Conservation (phyloP, 1,139 yeast species). For the Debaryomycetaceae sp. region DNA sequence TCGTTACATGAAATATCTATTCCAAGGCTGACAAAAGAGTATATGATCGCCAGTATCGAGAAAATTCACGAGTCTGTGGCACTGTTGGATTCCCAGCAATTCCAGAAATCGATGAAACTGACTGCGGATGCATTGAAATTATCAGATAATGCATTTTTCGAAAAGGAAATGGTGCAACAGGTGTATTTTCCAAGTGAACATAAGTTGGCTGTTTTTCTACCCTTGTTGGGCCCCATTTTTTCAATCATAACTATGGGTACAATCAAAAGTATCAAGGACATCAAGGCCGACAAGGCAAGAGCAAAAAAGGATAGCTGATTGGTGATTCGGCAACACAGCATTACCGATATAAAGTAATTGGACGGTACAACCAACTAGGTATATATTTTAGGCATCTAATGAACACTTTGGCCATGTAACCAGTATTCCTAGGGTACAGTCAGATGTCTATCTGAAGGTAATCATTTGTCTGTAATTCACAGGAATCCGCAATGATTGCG, state of each 20-base stretch:
- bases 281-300: constrained; percentile 14
- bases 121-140: constrained; percentile 55
- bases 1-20: constrained; percentile 77
- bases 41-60: constrained; percentile 41
- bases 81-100: constrained; percentile 22
- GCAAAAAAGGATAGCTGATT: constrained; percentile 4
- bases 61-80: constrained; percentile 32
- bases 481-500: too few relatives aligned
- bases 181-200: constrained; percentile 94
- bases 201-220: constrained; percentile 87
- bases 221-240: constrained; percentile 78
- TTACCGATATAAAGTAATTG: too few relatives aligned
- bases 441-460: too few relatives aligned
- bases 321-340: too few relatives aligned
- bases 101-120: constrained; percentile 44
- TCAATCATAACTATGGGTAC: constrained; percentile 66
- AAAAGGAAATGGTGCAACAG: constrained; percentile 92
- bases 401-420: too few relatives aligned
- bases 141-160: constrained; percentile 82
- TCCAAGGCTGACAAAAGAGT: constrained; percentile 58
- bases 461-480: too few relatives aligned
- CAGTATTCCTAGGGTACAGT: too few relatives aligned
- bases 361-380: too few relatives aligned
- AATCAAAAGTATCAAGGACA: constrained; percentile 27
- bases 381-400: too few relatives aligned